Conservation (phyloP, 2,329 filamentous ascomycete genomes). For the Exophiala aquamarina region DNA sequence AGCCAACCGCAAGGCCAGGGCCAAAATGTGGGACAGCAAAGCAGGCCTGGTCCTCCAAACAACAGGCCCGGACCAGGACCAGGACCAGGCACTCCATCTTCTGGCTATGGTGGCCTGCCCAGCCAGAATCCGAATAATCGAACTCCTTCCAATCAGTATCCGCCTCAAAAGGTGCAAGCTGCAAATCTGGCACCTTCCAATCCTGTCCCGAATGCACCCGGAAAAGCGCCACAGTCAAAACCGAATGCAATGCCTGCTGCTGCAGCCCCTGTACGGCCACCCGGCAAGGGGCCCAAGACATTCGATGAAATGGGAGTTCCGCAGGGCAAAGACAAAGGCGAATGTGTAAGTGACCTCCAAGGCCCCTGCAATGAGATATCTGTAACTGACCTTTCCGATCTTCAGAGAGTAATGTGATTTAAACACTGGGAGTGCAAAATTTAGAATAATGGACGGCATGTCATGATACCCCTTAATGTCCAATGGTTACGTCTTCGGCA, state of each 20-base stretch:
- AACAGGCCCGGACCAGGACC: conserved; percentile 6
- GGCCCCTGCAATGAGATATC: not conserved
- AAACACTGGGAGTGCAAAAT: too few species aligned
- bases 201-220: conserved; percentile 13
- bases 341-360: conserved; percentile 68
- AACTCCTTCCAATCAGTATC: conserved; percentile 5
- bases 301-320: conserved; percentile 99
- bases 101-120: conserved; percentile 10
- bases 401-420: too few species aligned
- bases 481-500: too few species aligned
- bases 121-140: conserved; percentile 6
- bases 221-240: conserved; percentile 32
- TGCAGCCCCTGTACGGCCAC: conserved; percentile 24
- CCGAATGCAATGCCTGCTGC: conserved; percentile 40
- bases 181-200: conserved; percentile 24
- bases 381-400: too few species aligned
- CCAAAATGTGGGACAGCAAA: conserved; percentile 17
- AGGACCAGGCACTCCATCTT: not conserved
- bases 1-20: conserved; percentile 14
- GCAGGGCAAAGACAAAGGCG: conserved; percentile 75
- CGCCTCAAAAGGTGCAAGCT: conserved; percentile 16
- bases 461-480: too few species aligned
- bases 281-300: conserved; percentile 79
- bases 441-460: too few species aligned
- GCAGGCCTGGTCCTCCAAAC: conserved; percentile 11